These are phyloP conservation scores for Aspergillus viridinutans DNA, from an alignment of 2,329 filamentous ascomycete genomes.

Conservation along the genomic window DNA sequence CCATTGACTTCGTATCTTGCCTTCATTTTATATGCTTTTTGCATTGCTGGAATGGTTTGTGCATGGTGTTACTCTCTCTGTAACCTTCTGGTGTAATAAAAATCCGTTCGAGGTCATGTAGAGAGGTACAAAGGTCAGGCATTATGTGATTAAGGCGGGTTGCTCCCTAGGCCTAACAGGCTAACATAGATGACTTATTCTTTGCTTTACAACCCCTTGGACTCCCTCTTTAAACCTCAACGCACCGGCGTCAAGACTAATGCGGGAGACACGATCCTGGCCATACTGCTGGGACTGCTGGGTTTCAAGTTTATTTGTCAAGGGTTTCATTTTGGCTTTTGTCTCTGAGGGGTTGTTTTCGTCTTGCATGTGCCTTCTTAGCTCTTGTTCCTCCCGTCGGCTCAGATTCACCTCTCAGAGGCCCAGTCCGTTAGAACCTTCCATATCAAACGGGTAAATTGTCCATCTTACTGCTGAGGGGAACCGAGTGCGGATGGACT, in stretches of 20 bases:
- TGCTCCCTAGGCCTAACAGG: too few relatives aligned
- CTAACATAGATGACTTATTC: not conserved
- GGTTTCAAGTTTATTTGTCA: constrained; percentile 22
- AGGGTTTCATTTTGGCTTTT: constrained; percentile 2
- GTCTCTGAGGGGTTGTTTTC: not conserved
- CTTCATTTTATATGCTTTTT: not conserved
- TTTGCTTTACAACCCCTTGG: constrained; percentile 12
- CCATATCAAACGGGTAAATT: not conserved
- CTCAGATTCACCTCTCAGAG: not conserved
- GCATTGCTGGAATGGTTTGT: not conserved
- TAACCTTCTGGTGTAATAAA: not conserved
- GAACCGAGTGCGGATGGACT: too few relatives aligned
- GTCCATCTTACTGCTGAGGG: not conserved
- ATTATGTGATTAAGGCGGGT: not conserved
- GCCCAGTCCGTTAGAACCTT: not conserved
- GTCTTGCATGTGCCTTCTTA: not conserved
- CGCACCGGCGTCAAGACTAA: constrained; percentile 18
- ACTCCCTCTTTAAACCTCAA: constrained; percentile 9
- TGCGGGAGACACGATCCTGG: constrained; percentile 26
- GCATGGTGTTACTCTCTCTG: too few relatives aligned
- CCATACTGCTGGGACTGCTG: constrained; percentile 23
- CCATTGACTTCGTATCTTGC: not conserved
- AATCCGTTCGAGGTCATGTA: not conserved
- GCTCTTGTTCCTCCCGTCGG: not conserved
- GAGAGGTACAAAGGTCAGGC: not conserved